Base-by-base conservation (phyloP, 2,329 filamentous ascomycete species). In the Aspergillus novoparasiticus region DNA sequence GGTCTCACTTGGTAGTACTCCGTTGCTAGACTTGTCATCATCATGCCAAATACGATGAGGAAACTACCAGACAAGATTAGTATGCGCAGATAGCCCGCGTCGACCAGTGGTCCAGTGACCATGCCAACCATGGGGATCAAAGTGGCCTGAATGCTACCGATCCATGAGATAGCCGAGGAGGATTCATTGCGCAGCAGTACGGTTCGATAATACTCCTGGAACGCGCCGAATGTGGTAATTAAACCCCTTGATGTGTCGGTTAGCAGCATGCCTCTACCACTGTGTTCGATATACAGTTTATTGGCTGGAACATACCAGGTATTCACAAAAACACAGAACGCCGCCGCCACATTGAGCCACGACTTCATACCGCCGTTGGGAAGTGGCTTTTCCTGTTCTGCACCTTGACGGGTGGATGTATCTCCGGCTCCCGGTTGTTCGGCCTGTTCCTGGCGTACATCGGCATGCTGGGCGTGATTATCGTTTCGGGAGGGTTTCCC, bases 71-170 rank as follows among this genome's bases (percentile, higher is more conserved):
- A 66, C 23, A 77, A 43, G 9, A 84, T 75, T 26, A 84, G 69
- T 28, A 63, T 53, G 2, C 76, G 75, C 34, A 82, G 74, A 59
- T 81, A 80, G 5, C 82, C 82, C 4, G 75, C 71, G 69, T 85
- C 83, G 62, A 82, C 83, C 43, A 85, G 59, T 0, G 82, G 82
- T 2, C 83, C 83, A n/a, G 81, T 78, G 11, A 82, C 66, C n/a
- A 83, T 72, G 2, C 82, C 81, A 4, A 80, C 76, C 58, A 80
- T 76, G 41, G 83, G 75, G 26, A 85, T 77, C 19, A 85, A 70
- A 58, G 83, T 82, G 16, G 78, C 77, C 57, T 83, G 81, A 19
- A 82, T 69, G 8, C 80, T 80, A 45, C 82, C 81, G 28, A 84
- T 80, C 78, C 81, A 84, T 21, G 82, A 82, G 61, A 85, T 81